These are phyloP conservation scores for Abrus precatorius DNA, from an alignment of 306 rosid species.

Conservation along the genomic window DNA sequence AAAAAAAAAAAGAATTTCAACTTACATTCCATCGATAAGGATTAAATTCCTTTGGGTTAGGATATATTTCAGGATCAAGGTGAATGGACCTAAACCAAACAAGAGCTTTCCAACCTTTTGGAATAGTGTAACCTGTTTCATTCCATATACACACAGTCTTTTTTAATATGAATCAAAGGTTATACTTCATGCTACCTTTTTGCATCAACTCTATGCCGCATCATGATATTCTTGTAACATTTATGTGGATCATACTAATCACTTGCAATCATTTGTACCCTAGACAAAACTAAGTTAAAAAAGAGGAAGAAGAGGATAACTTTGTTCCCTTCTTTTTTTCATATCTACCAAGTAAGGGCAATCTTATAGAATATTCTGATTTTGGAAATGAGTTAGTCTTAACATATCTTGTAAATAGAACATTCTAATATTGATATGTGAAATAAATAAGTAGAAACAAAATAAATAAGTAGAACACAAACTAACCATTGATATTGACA, in stretches of 20 bases:
- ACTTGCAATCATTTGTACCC: constrained; percentile 14
- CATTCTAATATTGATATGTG: constrained; percentile 12
- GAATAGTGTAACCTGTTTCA: constrained; percentile 74
- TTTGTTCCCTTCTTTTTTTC: constrained; percentile 3
- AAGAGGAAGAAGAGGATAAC: background rate
- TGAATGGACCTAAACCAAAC: constrained; percentile 91
- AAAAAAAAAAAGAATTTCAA: background rate
- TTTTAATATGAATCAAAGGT: background rate
- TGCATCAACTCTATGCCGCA: background rate
- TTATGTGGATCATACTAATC: background rate
- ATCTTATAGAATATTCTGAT: background rate
- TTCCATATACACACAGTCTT: constrained; percentile 23
- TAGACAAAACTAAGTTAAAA: constrained; percentile 3
- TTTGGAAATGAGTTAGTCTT: background rate
- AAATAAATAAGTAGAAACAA: background rate
- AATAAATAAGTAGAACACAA: background rate
- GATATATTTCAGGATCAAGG: constrained; percentile 80
- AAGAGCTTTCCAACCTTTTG: constrained; percentile 90
- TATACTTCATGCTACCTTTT: background rate
- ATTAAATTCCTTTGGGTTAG: constrained; percentile 77
- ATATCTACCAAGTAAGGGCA: background rate
- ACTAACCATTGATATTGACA: constrained; percentile 72
- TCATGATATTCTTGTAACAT: background rate
- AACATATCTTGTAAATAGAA: background rate
- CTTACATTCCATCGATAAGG: constrained; percentile 93